Evolutionary conservation across 1,284 basidiomycete species (phyloP).

Genomic region (Pseudozyma sp.): DNA sequence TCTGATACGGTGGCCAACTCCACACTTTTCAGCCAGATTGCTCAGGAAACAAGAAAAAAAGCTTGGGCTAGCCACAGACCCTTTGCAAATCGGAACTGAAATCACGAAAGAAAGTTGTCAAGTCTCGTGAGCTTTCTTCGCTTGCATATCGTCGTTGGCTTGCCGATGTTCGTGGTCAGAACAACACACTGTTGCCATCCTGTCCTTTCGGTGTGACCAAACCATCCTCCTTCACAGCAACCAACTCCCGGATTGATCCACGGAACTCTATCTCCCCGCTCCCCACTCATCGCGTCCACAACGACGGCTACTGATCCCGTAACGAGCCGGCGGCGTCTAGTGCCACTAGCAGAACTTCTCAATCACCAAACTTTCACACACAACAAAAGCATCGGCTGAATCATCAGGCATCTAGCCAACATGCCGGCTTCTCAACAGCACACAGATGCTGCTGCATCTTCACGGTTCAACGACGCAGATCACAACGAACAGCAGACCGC

Average conservation of each 20-base stretch:
- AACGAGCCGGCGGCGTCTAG: too few relatives aligned
- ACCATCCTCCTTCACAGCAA: not conserved
- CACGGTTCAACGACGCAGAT: not conserved
- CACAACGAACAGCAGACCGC: conserved; percentile 8
- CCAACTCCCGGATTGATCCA: not conserved
- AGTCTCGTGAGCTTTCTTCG: conserved; percentile 22
- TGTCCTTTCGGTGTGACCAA: not conserved
- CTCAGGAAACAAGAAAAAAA: not conserved
- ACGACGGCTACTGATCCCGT: too few relatives aligned
- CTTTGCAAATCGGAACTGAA: not conserved
- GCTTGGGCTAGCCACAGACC: not conserved
- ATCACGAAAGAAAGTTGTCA: not conserved
- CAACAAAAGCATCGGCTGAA: conserved; percentile 3
- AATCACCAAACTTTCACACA: not conserved
- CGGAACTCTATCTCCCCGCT: too few relatives aligned
- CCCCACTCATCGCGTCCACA: too few relatives aligned
- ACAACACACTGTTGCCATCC: not conserved
- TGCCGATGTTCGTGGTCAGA: not conserved
- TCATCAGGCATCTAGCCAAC: conserved; percentile 1
- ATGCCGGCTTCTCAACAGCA: conserved; percentile 24
- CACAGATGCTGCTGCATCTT: conserved; percentile 5
- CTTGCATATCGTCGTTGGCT: conserved; percentile 1
- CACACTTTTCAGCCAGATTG: too few relatives aligned
- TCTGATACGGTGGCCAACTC: too few relatives aligned
- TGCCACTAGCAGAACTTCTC: too few relatives aligned